Evolutionary conservation across 495 filamentous ascomycete species (phyloP).

Genomic region (Amphirosellinia nigrospora): DNA sequence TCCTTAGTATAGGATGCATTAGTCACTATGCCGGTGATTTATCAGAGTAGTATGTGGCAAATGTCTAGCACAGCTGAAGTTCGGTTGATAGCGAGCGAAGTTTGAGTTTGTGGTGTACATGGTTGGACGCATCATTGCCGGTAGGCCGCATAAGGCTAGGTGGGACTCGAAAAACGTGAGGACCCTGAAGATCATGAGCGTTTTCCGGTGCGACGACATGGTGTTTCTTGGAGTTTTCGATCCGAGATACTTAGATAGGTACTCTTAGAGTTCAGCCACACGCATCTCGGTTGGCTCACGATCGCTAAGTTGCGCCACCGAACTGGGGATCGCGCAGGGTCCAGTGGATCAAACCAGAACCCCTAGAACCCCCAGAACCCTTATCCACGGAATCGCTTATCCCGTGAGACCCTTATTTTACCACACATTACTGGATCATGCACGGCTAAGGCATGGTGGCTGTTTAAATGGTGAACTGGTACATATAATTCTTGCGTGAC

Average conservation of each 20-base stretch:
- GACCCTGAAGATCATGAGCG: not conserved
- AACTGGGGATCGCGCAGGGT: not conserved
- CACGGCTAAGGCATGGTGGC: not conserved
- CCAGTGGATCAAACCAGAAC: not conserved
- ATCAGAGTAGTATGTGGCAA: not conserved
- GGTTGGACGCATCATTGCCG: not conserved
- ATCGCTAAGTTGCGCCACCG: not conserved
- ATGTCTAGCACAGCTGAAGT: not conserved
- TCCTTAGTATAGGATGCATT: not conserved
- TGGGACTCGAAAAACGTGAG: not conserved
- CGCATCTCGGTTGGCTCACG: not conserved
- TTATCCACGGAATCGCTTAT: not conserved
- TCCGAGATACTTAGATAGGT: not conserved
- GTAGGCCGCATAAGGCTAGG: not conserved
- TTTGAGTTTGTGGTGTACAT: not conserved
- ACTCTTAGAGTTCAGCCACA: not conserved
- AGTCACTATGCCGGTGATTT: not conserved
- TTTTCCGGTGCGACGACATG: not conserved
- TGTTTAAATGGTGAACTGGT: not conserved
- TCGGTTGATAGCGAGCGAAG: not conserved
- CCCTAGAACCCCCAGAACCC: not conserved
- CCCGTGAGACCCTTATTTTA: not conserved
- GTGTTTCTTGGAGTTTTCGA: not conserved
- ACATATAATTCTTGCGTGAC: not conserved
- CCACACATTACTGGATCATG: not conserved